A percentile compares a stretch with the other conserved stretches of the same genome.
phyloP scores from a whole-genome alignment of 331 rosid genomes.

The Saraca asoca region DNA sequence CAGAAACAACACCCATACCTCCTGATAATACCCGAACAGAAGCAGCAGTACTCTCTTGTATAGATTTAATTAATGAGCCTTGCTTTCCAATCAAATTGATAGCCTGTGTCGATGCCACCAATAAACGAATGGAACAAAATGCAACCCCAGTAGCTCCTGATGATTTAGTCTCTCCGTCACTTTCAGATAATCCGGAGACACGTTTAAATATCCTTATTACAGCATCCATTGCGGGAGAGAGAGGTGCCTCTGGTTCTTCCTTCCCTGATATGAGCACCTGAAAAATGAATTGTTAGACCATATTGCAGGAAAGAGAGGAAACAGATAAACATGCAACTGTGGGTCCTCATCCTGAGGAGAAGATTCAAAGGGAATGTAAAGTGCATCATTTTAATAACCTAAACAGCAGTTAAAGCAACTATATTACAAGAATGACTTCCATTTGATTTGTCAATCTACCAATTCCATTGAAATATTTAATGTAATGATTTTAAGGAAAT shows the following conservation, averaged over 20 bases:
- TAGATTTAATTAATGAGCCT: conserved; percentile 79
- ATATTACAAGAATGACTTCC: not conserved
- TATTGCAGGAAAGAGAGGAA: conserved; percentile 8
- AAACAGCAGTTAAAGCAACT: conserved; percentile 19
- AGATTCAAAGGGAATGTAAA: not conserved
- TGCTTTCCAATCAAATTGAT: conserved; percentile 92
- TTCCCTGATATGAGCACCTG: conserved; percentile 88
- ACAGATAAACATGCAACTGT: not conserved
- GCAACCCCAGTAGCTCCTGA: conserved; percentile 52
- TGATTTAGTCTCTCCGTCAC: conserved; percentile 45
- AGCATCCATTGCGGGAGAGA: conserved; percentile 96
- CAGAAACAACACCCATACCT: conserved; percentile 49
- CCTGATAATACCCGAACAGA: conserved; percentile 75
- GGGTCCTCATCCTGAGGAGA: not conserved
- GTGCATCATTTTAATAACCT: not conserved
- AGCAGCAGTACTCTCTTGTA: conserved; percentile 76
- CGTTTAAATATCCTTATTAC: conserved; percentile 75
- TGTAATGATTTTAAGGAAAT: too few species aligned
- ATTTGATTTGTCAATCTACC: conserved; percentile 4
- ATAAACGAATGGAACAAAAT: conserved; percentile 66
- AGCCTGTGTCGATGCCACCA: conserved; percentile 93
- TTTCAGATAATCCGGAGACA: conserved; percentile 68
- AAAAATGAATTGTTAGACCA: conserved; percentile 22
- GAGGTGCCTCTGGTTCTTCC: conserved; percentile 69
- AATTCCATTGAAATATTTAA: not conserved